Evolutionary conservation across 306 rosid species (phyloP), one percentile per base, ranked within the genome.

Genomic region (Argentina anserina): DNA sequence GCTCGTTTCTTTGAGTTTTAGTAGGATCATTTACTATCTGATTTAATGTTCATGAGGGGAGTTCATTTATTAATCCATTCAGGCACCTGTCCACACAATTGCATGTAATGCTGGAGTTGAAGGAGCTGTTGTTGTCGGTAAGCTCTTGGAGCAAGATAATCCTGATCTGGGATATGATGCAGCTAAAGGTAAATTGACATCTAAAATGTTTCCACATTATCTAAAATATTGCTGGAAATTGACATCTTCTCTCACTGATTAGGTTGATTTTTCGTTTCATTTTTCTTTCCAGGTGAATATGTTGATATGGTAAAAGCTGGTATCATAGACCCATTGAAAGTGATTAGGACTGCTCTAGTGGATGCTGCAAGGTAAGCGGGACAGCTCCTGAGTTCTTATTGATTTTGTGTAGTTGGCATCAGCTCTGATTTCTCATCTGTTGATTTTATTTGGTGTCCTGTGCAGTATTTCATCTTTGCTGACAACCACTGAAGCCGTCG

Each of bases 81-180:
- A 94, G 97, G 87, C 95, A 49, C 96, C 99, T n/a, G 99, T 88
- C 56, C 81, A 91, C 80, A 91, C 95, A n/a, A 94, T 94, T 65
- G 99, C 99, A 37, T 72, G 88, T 43, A 94, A 94, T 78, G 99
- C 99, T 0, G 99, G 99, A 77, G 99, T 89, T 50, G 99, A 94
- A 82, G 99, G 99, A 43, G 99, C 99, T 10, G 99, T 94, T 73
- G 87, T 94, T 67, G 99, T 94, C 14, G 97, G 99, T 26, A 94
- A 94, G 86, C 87, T 94, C 45, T 83, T 89, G 91, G 99, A 94
- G 75, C 95, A 86, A 64, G 86, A 83, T 33, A 72, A 85, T 83
- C 84, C 95, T 46, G 97, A 91, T 82, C 87, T 89, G 67, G 99
- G 99, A 18, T 94, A 94, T 34, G 99, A 94, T 72, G 99, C 99